Base-by-base conservation (phyloP, 371 early-diverging fungal species). In the Mucor indicus region DNA sequence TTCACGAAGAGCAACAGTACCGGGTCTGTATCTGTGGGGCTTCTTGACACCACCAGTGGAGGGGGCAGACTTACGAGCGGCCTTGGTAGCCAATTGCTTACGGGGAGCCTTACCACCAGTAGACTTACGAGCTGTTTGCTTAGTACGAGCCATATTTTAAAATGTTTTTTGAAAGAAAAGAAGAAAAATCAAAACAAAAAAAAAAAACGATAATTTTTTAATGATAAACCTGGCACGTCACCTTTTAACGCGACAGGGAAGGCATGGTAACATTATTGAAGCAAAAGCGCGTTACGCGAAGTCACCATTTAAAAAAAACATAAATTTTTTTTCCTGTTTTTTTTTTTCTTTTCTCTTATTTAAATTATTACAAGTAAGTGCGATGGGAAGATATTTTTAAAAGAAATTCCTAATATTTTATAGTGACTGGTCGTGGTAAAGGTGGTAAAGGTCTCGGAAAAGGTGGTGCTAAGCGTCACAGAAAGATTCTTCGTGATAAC, bases 401-500 rank as follows among this genome's bases (percentile, higher is more conserved):
- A 36, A 36, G 16, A 36, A 36, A 29, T 13, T 11, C 35, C n/a
- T 15, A 33, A 33, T 15, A 4, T 33, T 33, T 17, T 21, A 25
- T 30, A 62, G 59, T 90, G 90, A 77, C 90, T 83, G 91, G 90
- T 67, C 84, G 93, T 74, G 97, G 96, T 60, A 95, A 96, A 82
- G 92, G 93, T 72, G 95, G 95, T 77, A 96, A 95, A 83, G 95
- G 96, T 72, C 82, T 93, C 58, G 95, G 95, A 86, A 95, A 94
- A 80, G 94, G 94, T 61, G 92, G 93, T 55, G 96, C 96, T 69
- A 96, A 97, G 86, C 96, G 98, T 74, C 99, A 99, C 80, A 90
- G 98, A 83, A 98, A 96, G 89, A 95, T 98, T 82, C 87, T 97
- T 61, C 91, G 96, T 67, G 98, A 95, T 75, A 95, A 94, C 91